Conservation (phyloP, 345 rosid genomes). For the Pistacia integerrima region DNA sequence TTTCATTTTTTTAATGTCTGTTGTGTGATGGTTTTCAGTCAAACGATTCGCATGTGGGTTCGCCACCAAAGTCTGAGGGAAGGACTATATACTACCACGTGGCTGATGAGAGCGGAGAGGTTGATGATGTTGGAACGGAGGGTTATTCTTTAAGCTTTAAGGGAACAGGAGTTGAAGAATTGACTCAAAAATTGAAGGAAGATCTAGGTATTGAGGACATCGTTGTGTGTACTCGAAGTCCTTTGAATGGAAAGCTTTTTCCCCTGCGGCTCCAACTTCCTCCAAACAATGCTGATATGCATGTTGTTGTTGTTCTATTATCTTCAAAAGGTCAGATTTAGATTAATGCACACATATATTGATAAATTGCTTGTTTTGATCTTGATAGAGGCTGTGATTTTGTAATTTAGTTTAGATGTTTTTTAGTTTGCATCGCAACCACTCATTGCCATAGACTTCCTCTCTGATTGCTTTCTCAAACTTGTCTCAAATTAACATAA, state of each 20-base stretch:
- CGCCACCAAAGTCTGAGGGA: constrained; percentile 81
- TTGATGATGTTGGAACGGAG: constrained; percentile 59
- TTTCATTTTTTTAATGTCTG: not conserved
- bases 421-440: too few species aligned
- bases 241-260: constrained; percentile 78
- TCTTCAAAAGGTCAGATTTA: constrained; percentile 46
- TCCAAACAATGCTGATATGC: constrained; percentile 78
- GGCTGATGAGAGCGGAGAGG: constrained; percentile 73
- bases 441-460: too few species aligned
- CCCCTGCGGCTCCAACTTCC: constrained; percentile 95
- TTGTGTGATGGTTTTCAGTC: constrained; percentile 44
- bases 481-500: not conserved
- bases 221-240: constrained; percentile 87
- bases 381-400: not conserved
- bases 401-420: not conserved
- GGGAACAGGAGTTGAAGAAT: constrained; percentile 73
- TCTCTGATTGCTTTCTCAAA: too few species aligned
- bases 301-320: constrained; percentile 65
- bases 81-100: constrained; percentile 77
- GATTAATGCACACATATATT: not conserved
- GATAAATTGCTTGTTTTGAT: not conserved
- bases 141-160: constrained; percentile 67
- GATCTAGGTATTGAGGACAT: constrained; percentile 67
- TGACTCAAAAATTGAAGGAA: constrained; percentile 69
- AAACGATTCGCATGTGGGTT: constrained; percentile 53